Conservation (phyloP, 2,329 filamentous ascomycete genomes). For the Pseudocercospora vitis region DNA sequence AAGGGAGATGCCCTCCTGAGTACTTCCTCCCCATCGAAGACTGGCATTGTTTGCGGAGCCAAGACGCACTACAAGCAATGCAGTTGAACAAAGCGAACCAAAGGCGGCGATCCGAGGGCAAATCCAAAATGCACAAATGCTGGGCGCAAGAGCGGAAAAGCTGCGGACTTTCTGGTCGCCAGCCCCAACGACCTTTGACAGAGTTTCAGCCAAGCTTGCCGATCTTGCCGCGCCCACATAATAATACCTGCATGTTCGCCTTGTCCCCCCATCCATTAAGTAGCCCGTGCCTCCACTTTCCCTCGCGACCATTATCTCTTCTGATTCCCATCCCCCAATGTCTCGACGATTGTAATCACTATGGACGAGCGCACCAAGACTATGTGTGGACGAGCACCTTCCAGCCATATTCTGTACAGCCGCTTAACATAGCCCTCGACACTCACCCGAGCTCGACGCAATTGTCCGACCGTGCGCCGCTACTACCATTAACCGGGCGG, state of each 20-base stretch:
- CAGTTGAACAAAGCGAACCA: neutral
- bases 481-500: neutral
- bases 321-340: no score
- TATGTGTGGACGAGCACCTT: slow-evolving; percentile 31
- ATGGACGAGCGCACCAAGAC: slow-evolving; percentile 31
- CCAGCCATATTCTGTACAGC: slow-evolving; percentile 28
- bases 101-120: neutral
- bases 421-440: slow-evolving; percentile 10
- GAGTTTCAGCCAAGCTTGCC: slow-evolving; percentile 2
- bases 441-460: slow-evolving; percentile 6
- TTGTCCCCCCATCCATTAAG: neutral
- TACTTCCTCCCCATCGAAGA: no score
- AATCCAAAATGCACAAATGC: neutral
- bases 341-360: slow-evolving; percentile 5
- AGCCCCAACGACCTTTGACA: no score
- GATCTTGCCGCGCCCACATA: slow-evolving; percentile 3
- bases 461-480: neutral
- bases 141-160: neutral
- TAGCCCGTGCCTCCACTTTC: slow-evolving; percentile 3
- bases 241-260: slow-evolving; percentile 5
- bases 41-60: slow-evolving; percentile 1
- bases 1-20: neutral
- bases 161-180: neutral
- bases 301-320: slow-evolving; percentile 11
- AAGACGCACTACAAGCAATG: slow-evolving; percentile 3